Percentiles rank a stretch among this genome's conserved stretches.
These are phyloP conservation scores for Holtermannia corniformis DNA, from an alignment of 768 basidiomycete genomes.

Conservation along the genomic window DNA sequence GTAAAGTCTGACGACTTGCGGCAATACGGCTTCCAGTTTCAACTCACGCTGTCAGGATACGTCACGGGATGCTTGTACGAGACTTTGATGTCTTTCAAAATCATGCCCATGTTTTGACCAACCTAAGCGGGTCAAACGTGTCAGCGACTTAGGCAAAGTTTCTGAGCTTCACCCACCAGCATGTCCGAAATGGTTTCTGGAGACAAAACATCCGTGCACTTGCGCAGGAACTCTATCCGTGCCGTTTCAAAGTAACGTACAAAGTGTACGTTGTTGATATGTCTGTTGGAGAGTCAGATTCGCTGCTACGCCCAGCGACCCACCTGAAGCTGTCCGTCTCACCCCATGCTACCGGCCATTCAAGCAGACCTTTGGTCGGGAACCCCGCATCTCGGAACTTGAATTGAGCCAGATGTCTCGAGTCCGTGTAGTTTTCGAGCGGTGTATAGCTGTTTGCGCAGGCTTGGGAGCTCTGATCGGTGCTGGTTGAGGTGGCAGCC, in stretches of 20 bases:
- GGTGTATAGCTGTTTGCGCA: not conserved
- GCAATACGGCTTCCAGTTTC: not conserved
- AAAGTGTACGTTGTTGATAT: slow-evolving; percentile 32
- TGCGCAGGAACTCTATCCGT: slow-evolving; percentile 23
- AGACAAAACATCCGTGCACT: slow-evolving; percentile 15
- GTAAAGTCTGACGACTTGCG: not conserved
- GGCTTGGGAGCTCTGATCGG: not conserved
- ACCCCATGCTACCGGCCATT: slow-evolving; percentile 35
- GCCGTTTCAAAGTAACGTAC: slow-evolving; percentile 30
- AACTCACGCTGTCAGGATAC: slow-evolving; percentile 30
- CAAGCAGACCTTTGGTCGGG: slow-evolving; percentile 15
- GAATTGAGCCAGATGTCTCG: slow-evolving; percentile 2
- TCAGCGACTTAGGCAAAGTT: not conserved
- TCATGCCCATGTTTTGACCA: slow-evolving; percentile 28
- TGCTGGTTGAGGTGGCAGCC: not conserved
- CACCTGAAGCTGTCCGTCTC: slow-evolving; percentile 34
- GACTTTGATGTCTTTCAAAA: slow-evolving; percentile 28
- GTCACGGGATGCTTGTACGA: slow-evolving; percentile 27
- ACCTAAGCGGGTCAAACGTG: slow-evolving; percentile 9
- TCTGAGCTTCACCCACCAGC: slow-evolving; percentile 25
- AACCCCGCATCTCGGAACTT: slow-evolving; percentile 21
- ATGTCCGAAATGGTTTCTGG: slow-evolving; percentile 11
- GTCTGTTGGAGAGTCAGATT: slow-evolving; percentile 9
- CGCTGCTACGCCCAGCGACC: slow-evolving; percentile 5
- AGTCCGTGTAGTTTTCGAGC: not conserved